phyloP scores from a whole-genome alignment of 2,329 filamentous ascomycete species.

The Ophiostoma perfectum region DNA sequence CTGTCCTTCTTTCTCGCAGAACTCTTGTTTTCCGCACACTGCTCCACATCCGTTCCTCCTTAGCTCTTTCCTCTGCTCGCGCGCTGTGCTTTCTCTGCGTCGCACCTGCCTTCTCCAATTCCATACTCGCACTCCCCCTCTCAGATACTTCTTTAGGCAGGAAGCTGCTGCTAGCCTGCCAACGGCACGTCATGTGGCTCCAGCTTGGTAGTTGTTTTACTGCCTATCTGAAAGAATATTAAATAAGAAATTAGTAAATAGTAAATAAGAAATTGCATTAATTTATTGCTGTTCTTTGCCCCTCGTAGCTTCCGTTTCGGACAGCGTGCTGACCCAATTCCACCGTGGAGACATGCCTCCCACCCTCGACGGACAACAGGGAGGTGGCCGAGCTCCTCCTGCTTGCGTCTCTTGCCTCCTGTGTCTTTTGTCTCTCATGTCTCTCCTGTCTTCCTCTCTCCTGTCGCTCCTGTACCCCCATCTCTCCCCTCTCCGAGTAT shows the following conservation, averaged over 20 bases:
- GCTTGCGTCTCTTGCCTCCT: background rate
- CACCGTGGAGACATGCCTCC: slow-evolving; percentile 7
- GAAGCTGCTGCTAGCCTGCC: background rate
- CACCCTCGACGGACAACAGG: slow-evolving; percentile 17
- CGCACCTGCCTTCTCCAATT: slow-evolving; percentile 12
- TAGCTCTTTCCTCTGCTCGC: slow-evolving; percentile 15
- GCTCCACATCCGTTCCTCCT: slow-evolving; percentile 18
- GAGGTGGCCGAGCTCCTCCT: background rate
- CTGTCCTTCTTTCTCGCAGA: background rate
- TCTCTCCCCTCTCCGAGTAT: slow-evolving; percentile 14
- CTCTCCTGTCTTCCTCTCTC: background rate
- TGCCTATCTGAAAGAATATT: too few species aligned
- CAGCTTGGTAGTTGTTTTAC: too few species aligned
- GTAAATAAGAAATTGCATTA: background rate
- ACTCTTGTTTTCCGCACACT: slow-evolving; percentile 1
- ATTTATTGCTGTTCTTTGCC: background rate
- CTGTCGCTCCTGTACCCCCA: background rate
- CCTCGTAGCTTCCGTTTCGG: slow-evolving; percentile 19
- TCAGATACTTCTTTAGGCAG: slow-evolving; percentile 8
- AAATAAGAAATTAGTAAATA: background rate
- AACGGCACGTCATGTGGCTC: background rate
- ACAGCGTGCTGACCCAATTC: slow-evolving; percentile 5
- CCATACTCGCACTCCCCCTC: background rate
- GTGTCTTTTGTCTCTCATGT: background rate
- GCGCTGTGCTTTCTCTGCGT: background rate